These are phyloP conservation scores for Salvia miltiorrhiza DNA, from an alignment of 257 asterid species.

Conservation along the genomic window DNA sequence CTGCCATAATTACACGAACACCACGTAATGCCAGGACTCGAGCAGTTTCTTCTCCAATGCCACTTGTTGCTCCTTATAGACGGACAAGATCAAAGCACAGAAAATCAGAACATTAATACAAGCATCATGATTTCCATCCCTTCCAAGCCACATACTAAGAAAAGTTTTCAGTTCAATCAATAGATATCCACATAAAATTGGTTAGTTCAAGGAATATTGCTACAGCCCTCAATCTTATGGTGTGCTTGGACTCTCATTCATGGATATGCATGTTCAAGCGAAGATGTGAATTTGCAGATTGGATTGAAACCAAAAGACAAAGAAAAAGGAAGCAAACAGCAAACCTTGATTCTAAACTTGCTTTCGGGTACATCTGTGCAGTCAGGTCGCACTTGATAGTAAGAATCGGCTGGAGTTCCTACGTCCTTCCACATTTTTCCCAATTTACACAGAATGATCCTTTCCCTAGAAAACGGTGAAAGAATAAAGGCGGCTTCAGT, in stretches of 20 bases:
- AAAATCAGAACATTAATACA: neutral
- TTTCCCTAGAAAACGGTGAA: too few relatives aligned
- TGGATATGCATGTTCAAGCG: neutral
- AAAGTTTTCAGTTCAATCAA: neutral
- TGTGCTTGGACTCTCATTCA: neutral
- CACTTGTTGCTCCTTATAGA: constrained; percentile 72
- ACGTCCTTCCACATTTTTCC: too few relatives aligned
- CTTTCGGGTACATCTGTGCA: too few relatives aligned
- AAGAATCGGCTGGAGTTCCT: too few relatives aligned
- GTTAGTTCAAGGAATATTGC: neutral
- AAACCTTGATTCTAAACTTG: too few relatives aligned
- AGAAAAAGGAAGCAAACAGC: too few relatives aligned
- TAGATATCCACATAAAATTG: neutral
- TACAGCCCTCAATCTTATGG: neutral
- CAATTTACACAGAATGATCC: too few relatives aligned
- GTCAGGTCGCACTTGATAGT: too few relatives aligned
- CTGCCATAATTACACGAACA: constrained; percentile 57
- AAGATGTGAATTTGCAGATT: too few relatives aligned
- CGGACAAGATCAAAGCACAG: neutral
- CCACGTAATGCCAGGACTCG: constrained; percentile 49
- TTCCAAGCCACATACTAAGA: neutral
- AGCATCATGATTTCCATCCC: neutral
- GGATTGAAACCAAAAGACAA: too few relatives aligned
- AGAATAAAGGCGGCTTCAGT: too few relatives aligned
- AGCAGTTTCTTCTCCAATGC: constrained; percentile 51